phyloP scores from a whole-genome alignment of 1,284 basidiomycete species.

The Leccinum fallax region DNA sequence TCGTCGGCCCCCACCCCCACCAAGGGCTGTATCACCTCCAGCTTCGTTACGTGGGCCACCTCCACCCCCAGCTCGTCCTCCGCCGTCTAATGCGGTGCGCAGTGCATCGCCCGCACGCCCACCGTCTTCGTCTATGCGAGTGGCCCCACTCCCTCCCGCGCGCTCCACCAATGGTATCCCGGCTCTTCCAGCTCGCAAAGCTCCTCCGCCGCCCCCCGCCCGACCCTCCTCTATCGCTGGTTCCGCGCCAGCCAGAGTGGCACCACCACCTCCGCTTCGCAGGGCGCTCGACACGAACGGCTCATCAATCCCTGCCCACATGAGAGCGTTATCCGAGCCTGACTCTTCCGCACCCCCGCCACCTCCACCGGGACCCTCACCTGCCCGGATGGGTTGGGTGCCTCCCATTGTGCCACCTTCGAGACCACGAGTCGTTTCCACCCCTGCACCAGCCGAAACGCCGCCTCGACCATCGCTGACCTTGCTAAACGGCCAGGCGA shows the following conservation, averaged over 20 bases:
- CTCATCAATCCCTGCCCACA: constrained; percentile 43
- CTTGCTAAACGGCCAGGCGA: constrained; percentile 18
- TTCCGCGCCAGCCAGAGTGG: constrained; percentile 27
- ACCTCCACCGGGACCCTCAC: constrained; percentile 39
- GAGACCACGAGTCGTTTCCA: constrained; percentile 29
- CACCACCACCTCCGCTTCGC: constrained; percentile 35
- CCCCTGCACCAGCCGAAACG: constrained; percentile 22
- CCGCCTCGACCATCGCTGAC: constrained; percentile 12
- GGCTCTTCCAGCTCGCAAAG: constrained; percentile 28
- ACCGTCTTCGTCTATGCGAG: constrained; percentile 32
- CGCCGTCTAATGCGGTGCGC: constrained; percentile 14
- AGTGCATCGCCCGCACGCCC: constrained; percentile 23
- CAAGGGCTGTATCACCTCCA: constrained; percentile 38
- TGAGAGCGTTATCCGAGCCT: constrained; percentile 37
- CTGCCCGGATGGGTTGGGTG: constrained; percentile 28
- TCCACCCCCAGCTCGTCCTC: constrained; percentile 30
- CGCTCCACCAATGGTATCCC: constrained; percentile 22
- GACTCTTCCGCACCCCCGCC: constrained; percentile 39
- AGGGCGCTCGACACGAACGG: constrained; percentile 28
- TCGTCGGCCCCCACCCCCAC: constrained; percentile 38
- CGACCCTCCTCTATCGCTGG: constrained; percentile 34
- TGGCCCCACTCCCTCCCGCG: constrained; percentile 32
- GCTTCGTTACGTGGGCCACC: constrained; percentile 33
- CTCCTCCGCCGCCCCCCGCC: constrained; percentile 37
- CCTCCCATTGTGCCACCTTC: constrained; percentile 15